Conservation (phyloP, 1,139 yeast genomes). For the Yamadazyma siamensis region DNA sequence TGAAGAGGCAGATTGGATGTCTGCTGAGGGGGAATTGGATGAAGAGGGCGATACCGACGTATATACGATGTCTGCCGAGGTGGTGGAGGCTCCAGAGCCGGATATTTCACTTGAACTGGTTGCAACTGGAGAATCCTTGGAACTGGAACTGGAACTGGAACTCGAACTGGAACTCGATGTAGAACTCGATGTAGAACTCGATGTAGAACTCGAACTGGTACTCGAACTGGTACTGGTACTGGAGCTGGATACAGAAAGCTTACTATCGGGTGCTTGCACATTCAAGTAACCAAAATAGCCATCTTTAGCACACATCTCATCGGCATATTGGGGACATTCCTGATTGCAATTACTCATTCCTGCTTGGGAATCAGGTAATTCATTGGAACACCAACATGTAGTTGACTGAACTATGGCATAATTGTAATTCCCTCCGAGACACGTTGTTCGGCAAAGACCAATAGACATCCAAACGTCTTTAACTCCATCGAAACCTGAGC, state of each 20-base stretch:
- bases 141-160: constrained; percentile 11
- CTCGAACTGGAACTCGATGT: constrained; percentile 5
- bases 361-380: constrained; percentile 41
- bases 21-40: constrained; percentile 1
- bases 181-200: constrained; percentile 3
- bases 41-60: neutral
- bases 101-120: constrained; percentile 7
- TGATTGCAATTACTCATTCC: constrained; percentile 36
- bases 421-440: constrained; percentile 43
- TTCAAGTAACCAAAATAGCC: constrained; percentile 36
- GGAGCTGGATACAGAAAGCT: constrained; percentile 6
- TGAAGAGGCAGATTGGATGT: neutral
- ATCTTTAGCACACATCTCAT: constrained; percentile 31
- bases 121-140: constrained; percentile 12
- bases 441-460: constrained; percentile 51
- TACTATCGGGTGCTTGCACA: constrained; percentile 18
- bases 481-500: constrained; percentile 21
- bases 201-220: constrained; percentile 2
- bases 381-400: constrained; percentile 62
- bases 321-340: constrained; percentile 49
- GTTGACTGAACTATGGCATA: constrained; percentile 52
- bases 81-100: constrained; percentile 10
- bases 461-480: constrained; percentile 41
- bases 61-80: constrained; percentile 6
- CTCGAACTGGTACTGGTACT: constrained; percentile 6